Base-by-base conservation (phyloP, 2,329 filamentous ascomycete species). In the Leptoxyphium fumago region DNA sequence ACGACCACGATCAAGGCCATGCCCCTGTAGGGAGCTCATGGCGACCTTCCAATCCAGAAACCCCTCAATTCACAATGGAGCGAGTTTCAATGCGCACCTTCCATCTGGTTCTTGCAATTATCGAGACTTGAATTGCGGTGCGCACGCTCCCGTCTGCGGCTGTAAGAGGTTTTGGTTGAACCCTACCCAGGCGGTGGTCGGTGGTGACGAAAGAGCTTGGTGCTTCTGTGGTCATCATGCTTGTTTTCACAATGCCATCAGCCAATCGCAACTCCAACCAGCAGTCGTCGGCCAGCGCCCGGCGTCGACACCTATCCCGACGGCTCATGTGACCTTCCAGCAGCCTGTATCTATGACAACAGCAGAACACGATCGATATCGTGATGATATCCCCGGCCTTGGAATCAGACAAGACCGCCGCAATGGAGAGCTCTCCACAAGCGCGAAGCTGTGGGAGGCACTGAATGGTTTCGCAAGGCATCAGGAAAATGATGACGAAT, bases 211-310 rank as follows among this genome's bases (percentile, higher is more conserved):
- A 32, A 53, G 56, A 49, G 60, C 66, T 2, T 66, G 56, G 59
- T 76, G 73, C 57, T 67, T 70, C 44, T 76, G 73, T 51, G 69
- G 69, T 36, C 73, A 76, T 55, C 73, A 76, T 64, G 71, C 72
- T 6, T 75, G 73, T 56, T 75, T 70, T 54, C 73, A 76, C 58
- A 52, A 61, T 18, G 41, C 28, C 29, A 44, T 44, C 39, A 46
- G 39, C 38, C 40, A 30, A 28, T 42, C n/a, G 10, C 40, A 30
- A 26, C 6, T 15, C 40, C 18, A 36, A 15, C 15, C 32, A 13
- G 32, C 15, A 36, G 32, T 13, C 32, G 32, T 15, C 11, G 32
- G 9, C 13, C 32, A 36, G 3, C 32, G 32, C 15, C 32, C 32
- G 3, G 32, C 32, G 3, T 36, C 32, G 13, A 36, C 32, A 15